Evolutionary conservation across 331 rosid genomes (phyloP).

Genomic region (Cucumis variabilis): DNA sequence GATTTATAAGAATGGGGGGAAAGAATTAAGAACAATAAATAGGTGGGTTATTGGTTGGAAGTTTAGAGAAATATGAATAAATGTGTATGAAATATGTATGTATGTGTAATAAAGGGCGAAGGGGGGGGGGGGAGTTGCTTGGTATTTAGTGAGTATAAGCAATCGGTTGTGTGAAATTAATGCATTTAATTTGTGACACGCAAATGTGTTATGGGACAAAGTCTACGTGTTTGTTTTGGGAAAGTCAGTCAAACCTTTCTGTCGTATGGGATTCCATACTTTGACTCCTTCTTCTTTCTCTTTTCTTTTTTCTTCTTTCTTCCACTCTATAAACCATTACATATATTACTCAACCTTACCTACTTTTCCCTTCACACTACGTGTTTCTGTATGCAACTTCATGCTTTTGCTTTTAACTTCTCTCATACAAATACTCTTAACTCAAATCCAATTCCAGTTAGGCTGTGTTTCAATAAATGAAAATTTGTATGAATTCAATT

Average conservation of each 20-base stretch:
- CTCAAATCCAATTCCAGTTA: no score
- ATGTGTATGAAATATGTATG: no score
- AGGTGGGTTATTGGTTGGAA: neutral
- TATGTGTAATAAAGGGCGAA: neutral
- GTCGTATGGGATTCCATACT: conserved; percentile 11
- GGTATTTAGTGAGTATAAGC: neutral
- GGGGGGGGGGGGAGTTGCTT: neutral
- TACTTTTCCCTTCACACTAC: neutral
- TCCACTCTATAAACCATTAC: no score
- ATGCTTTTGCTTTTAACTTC: no score
- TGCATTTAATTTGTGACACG: neutral
- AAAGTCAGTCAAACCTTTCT: neutral
- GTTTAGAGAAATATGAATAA: neutral
- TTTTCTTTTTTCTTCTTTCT: no score
- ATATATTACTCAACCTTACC: no score
- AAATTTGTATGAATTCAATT: no score
- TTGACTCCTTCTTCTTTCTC: neutral
- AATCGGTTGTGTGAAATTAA: neutral
- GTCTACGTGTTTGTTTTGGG: neutral
- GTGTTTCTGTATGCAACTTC: no score
- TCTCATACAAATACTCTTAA: no score
- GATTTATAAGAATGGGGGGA: neutral
- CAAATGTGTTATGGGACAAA: neutral
- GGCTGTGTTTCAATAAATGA: no score
- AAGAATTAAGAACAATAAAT: conserved; percentile 2